A percentile compares a stretch with the other conserved stretches of the same genome.
Evolutionary conservation across 371 early-diverging fungal species (phyloP).

Genomic region (Apophysomyces ossiformis): DNA sequence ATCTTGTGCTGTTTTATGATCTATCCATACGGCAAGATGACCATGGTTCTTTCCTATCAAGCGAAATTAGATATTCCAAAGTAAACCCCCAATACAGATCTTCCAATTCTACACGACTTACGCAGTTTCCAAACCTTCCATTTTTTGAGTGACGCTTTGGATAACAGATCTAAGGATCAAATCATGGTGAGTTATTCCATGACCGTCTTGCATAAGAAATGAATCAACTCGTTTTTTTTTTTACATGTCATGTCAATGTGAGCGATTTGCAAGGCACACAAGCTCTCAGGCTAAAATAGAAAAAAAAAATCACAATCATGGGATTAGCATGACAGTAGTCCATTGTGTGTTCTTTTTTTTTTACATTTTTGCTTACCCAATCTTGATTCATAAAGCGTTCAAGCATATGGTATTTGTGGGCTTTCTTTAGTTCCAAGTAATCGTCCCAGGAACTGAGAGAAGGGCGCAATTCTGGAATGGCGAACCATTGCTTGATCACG

Average conservation of each 20-base stretch:
- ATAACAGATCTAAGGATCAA: not conserved
- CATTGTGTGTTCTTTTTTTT: not conserved
- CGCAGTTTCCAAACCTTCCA: constrained; percentile 11
- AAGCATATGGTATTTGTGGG: constrained; percentile 8
- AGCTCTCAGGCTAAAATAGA: constrained; percentile 13
- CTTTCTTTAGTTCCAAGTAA: not conserved
- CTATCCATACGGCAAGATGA: constrained; percentile 1
- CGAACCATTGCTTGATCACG: constrained; percentile 13
- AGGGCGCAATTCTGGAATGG: constrained; percentile 5
- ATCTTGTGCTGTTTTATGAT: constrained; percentile 1
- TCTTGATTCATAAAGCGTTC: constrained; percentile 7
- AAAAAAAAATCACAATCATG: not conserved
- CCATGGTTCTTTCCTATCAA: not conserved
- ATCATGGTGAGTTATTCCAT: not conserved
- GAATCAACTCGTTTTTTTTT: not conserved
- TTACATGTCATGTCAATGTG: constrained; percentile 22
- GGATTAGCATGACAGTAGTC: not conserved
- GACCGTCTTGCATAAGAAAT: not conserved
- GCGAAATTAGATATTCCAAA: not conserved
- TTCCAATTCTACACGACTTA: not conserved
- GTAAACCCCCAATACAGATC: not conserved
- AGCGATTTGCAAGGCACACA: constrained; percentile 16
- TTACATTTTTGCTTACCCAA: constrained; percentile 1
- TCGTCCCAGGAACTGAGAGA: constrained; percentile 9
- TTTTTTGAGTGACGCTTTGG: not conserved